Evolutionary conservation across 2,329 filamentous ascomycete species (phyloP).

Genomic region (Neofusicoccum laricinum): DNA sequence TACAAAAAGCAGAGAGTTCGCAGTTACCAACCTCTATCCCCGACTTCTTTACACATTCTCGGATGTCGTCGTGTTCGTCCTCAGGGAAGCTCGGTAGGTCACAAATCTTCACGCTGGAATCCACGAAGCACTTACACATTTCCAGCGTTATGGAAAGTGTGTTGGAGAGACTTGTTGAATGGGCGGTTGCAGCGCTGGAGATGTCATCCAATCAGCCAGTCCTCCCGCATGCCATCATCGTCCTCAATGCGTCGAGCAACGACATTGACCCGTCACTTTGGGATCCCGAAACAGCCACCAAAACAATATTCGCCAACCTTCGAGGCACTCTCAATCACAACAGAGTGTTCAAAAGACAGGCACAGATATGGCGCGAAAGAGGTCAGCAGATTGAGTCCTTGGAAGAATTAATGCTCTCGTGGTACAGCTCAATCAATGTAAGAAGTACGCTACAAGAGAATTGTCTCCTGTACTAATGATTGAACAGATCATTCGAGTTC

Average conservation of each 20-base stretch:
- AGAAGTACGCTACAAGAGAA: too few relatives aligned
- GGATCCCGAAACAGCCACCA: slow-evolving; percentile 43
- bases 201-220: slow-evolving; percentile 55
- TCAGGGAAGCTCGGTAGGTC: slow-evolving; percentile 35
- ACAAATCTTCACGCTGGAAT: too few relatives aligned
- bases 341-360: neutral
- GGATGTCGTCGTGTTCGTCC: slow-evolving; percentile 44
- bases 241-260: slow-evolving; percentile 47
- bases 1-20: slow-evolving; percentile 33
- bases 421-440: slow-evolving; percentile 53
- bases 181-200: slow-evolving; percentile 52
- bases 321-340: slow-evolving; percentile 30
- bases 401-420: slow-evolving; percentile 48
- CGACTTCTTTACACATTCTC: slow-evolving; percentile 44
- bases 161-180: slow-evolving; percentile 45
- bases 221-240: slow-evolving; percentile 55
- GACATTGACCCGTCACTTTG: slow-evolving; percentile 42
- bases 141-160: slow-evolving; percentile 42
- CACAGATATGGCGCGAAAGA: slow-evolving; percentile 19
- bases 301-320: slow-evolving; percentile 37
- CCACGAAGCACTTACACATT: neutral
- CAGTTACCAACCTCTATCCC: slow-evolving; percentile 40
- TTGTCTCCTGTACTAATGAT: too few relatives aligned
- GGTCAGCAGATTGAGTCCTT: slow-evolving; percentile 44
- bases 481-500: slow-evolving; percentile 42